Evolutionary conservation across 2,329 filamentous ascomycete species (phyloP).

Genomic region (Clonostachys solani): DNA sequence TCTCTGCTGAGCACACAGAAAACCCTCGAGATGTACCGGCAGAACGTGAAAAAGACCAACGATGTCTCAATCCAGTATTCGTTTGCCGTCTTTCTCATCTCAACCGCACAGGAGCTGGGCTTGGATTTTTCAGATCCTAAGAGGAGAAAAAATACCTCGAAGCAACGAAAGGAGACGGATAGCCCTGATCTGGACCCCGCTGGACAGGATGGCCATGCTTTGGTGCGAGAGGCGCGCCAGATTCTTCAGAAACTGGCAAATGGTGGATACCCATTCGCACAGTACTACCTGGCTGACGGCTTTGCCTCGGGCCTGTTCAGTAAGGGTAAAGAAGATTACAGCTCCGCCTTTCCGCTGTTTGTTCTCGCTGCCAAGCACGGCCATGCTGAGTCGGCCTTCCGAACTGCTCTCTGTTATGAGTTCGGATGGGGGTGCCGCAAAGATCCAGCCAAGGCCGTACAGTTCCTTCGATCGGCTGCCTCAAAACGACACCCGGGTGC

Average conservation of each 20-base stretch:
- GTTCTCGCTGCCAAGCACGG: conserved; percentile 93
- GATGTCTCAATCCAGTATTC: conserved; percentile 90
- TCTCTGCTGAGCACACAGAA: conserved; percentile 88
- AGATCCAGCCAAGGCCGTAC: conserved; percentile 85
- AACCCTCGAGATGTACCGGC: conserved; percentile 95
- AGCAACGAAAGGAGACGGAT: conserved; percentile 39
- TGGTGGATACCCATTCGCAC: conserved; percentile 90
- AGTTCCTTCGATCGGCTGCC: conserved; percentile 86
- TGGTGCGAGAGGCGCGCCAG: conserved; percentile 81
- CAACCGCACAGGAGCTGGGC: conserved; percentile 77
- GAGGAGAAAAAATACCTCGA: conserved; percentile 39
- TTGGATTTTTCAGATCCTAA: conserved; percentile 44
- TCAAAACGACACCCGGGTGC: conserved; percentile 94
- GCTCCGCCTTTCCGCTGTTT: conserved; percentile 88
- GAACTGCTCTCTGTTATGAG: conserved; percentile 91
- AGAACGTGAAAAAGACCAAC: conserved; percentile 95
- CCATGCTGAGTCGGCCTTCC: conserved; percentile 92
- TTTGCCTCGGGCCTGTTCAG: conserved; percentile 92
- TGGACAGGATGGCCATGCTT: conserved; percentile 55
- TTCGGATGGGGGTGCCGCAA: conserved; percentile 96
- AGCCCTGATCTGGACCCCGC: conserved; percentile 39
- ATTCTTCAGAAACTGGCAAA: conserved; percentile 85
- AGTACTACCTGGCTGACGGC: conserved; percentile 95
- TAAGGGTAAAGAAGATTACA: conserved; percentile 89
- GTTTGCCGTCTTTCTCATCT: conserved; percentile 91